phyloP scores from a whole-genome alignment of 1,284 basidiomycete species.

The Ceratobasidium sp. region DNA sequence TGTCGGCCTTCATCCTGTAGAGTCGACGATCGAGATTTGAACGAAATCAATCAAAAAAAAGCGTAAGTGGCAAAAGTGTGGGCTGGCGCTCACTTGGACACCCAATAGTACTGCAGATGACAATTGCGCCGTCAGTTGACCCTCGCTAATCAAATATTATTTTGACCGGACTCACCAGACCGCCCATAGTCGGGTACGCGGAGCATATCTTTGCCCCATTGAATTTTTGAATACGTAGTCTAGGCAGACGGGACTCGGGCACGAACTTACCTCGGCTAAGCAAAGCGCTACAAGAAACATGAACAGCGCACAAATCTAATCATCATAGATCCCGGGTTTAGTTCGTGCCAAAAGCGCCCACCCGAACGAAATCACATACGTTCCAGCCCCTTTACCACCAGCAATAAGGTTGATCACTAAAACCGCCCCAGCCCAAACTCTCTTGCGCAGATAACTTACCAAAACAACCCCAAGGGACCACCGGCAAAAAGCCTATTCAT shows the following conservation, averaged over 20 bases:
- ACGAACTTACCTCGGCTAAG: conserved; percentile 56
- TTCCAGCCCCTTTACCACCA: conserved; percentile 60
- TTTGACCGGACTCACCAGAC: conserved; percentile 54
- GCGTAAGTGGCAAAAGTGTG: conserved; percentile 6
- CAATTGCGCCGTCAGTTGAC: not conserved
- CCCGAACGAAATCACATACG: conserved; percentile 50
- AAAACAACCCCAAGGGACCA: conserved; percentile 65
- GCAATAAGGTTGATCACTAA: not conserved
- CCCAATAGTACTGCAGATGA: conserved; percentile 38
- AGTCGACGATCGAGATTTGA: conserved; percentile 46
- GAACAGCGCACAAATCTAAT: conserved; percentile 64
- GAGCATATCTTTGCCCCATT: conserved; percentile 1
- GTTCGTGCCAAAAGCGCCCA: not conserved
- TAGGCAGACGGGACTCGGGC: not conserved
- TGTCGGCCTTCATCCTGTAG: conserved; percentile 66
- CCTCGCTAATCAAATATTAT: not conserved
- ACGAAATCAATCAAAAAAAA: not conserved
- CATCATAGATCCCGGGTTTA: not conserved
- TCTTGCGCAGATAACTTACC: conserved; percentile 42
- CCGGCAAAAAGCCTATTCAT: conserved; percentile 49
- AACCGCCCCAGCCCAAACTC: not conserved
- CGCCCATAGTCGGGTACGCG: conserved; percentile 29
- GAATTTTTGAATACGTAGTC: conserved; percentile 1
- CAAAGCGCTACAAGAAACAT: conserved; percentile 66
- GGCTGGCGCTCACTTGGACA: conserved; percentile 29